Evolutionary conservation across 2,329 filamentous ascomycete species (phyloP).

Genomic region (Canariomyces notabilis): DNA sequence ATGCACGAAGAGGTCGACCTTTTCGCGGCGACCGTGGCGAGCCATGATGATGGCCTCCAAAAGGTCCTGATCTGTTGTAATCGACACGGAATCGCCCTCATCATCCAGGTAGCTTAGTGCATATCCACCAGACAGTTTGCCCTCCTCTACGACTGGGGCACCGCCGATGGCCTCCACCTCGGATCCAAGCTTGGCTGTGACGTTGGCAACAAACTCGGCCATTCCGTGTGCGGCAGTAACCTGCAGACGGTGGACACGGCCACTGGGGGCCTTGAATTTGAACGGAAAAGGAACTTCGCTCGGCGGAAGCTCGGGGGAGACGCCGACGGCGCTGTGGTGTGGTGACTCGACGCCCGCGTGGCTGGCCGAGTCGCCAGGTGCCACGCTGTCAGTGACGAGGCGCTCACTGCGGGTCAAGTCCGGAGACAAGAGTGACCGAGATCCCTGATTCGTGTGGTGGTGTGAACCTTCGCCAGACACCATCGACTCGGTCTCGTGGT

Average conservation of each 20-base stretch:
- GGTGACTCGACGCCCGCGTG: conserved; percentile 81
- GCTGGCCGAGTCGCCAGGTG: conserved; percentile 91
- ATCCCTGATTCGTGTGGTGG: conserved; percentile 61
- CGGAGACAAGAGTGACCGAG: conserved; percentile 76
- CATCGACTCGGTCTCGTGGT: conserved; percentile 93
- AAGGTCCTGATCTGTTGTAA: conserved; percentile 91
- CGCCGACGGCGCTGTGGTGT: conserved; percentile 54
- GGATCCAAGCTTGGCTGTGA: conserved; percentile 76
- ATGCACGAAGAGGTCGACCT: conserved; percentile 96
- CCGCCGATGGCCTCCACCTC: conserved; percentile 85
- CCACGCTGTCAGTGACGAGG: conserved; percentile 72
- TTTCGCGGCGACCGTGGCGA: conserved; percentile 71
- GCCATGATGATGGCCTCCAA: conserved; percentile 84
- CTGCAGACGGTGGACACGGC: conserved; percentile 88
- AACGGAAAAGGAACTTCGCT: conserved; percentile 85
- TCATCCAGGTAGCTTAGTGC: conserved; percentile 95
- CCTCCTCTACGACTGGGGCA: conserved; percentile 69
- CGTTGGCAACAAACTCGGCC: conserved; percentile 67
- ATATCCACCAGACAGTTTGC: conserved; percentile 73
- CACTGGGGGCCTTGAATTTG: conserved; percentile 98
- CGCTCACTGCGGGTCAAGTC: conserved; percentile 64
- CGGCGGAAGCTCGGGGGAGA: conserved; percentile 49
- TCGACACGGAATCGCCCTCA: conserved; percentile 92
- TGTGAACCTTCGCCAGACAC: conserved; percentile 86
- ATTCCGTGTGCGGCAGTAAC: conserved; percentile 77